A percentile compares a stretch with the other conserved stretches of the same genome.
Conservation (phyloP, 768 basidiomycete species). For the Suillus decipiens region DNA sequence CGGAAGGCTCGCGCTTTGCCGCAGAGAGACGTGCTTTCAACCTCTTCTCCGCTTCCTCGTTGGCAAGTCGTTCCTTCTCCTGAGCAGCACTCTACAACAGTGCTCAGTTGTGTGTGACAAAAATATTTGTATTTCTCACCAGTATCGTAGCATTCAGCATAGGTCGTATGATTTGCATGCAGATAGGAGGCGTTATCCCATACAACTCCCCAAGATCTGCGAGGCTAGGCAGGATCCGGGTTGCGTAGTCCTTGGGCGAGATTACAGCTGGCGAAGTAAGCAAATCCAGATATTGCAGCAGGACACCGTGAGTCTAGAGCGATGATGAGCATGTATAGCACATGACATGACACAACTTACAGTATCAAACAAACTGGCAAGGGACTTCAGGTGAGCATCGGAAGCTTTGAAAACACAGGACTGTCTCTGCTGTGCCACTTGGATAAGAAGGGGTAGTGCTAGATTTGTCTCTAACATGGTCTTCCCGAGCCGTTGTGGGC, state of each 20-base stretch:
- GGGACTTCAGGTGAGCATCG: slow-evolving; percentile 80
- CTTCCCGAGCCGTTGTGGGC: slow-evolving; percentile 66
- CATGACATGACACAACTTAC: slow-evolving; percentile 49
- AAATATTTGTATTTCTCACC: slow-evolving; percentile 38
- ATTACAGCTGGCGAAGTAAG: slow-evolving; percentile 74
- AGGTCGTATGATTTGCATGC: slow-evolving; percentile 93
- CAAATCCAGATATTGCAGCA: slow-evolving; percentile 91
- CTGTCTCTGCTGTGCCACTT: slow-evolving; percentile 90
- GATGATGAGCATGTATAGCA: slow-evolving; percentile 22
- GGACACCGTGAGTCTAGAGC: slow-evolving; percentile 82
- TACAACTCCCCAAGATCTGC: slow-evolving; percentile 72
- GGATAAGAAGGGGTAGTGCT: slow-evolving; percentile 87
- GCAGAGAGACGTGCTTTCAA: slow-evolving; percentile 73
- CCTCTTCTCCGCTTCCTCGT: slow-evolving; percentile 77
- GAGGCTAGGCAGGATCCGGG: slow-evolving; percentile 73
- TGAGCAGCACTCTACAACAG: slow-evolving; percentile 59
- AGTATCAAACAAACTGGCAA: slow-evolving; percentile 86
- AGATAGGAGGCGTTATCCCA: slow-evolving; percentile 81
- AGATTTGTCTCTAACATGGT: slow-evolving; percentile 67
- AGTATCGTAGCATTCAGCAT: slow-evolving; percentile 65
- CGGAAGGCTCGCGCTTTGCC: slow-evolving; percentile 72
- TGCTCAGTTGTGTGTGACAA: slow-evolving; percentile 13
- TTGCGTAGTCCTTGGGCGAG: slow-evolving; percentile 69
- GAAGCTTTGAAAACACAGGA: slow-evolving; percentile 75
- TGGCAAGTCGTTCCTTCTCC: slow-evolving; percentile 68